A percentile compares a stretch with the other conserved stretches of the same genome.
phyloP scores from a whole-genome alignment of 1,139 yeast species.

The Diutina rugosa region DNA sequence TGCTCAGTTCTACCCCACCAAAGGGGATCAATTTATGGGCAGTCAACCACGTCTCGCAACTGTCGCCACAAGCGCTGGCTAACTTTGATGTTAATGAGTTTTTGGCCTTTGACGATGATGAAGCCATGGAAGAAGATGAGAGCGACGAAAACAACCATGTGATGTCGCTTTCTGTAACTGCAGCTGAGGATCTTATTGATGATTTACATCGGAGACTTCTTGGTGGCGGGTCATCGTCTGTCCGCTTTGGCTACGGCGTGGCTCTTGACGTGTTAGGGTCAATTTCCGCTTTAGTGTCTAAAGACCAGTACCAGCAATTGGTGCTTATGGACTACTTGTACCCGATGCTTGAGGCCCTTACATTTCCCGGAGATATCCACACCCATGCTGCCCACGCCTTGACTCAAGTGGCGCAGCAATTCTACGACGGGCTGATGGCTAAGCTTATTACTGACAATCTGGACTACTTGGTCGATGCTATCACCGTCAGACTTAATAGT shows the following conservation, averaged over 20 bases:
- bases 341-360: slow-evolving; percentile 8
- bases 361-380: slow-evolving; percentile 4
- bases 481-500: slow-evolving; percentile 55
- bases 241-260: not conserved
- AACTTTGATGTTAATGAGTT: not conserved
- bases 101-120: not conserved
- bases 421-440: slow-evolving; percentile 46
- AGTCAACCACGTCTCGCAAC: not conserved
- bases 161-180: not conserved
- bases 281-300: not conserved
- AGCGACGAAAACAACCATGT: not conserved
- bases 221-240: not conserved
- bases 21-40: not conserved
- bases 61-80: not conserved
- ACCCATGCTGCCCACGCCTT: slow-evolving; percentile 6
- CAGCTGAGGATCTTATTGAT: not conserved
- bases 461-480: slow-evolving; percentile 70
- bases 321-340: slow-evolving; percentile 7
- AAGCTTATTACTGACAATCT: slow-evolving; percentile 50
- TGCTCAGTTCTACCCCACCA: no score
- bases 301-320: slow-evolving; percentile 7
- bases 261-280: not conserved
- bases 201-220: not conserved
- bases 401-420: slow-evolving; percentile 28
- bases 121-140: not conserved